Percentiles rank a stretch among this genome's conserved stretches.
phyloP scores from a whole-genome alignment of 2,329 filamentous ascomycete species.

The Sarocladiaceae sp. region DNA sequence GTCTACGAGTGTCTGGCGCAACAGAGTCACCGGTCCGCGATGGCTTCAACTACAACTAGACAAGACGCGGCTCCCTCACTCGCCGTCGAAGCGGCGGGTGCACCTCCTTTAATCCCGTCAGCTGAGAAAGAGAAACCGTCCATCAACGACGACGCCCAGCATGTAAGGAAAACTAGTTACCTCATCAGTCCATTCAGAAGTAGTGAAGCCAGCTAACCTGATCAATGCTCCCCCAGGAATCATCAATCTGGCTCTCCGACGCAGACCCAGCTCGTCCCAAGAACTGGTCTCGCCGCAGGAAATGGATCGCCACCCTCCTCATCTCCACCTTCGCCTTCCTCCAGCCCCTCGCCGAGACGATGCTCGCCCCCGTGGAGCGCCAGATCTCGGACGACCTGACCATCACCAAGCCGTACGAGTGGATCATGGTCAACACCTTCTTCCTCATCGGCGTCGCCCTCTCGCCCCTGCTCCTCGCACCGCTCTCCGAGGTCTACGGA shows the following conservation, averaged over 20 bases:
- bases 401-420: neutral
- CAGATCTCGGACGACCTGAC: neutral
- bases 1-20: no score
- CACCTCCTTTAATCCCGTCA: neutral
- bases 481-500: conserved; percentile 3
- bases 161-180: no score
- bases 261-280: neutral
- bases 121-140: neutral
- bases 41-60: no score
- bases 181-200: no score
- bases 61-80: no score
- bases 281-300: conserved; percentile 3
- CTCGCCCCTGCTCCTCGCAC: neutral
- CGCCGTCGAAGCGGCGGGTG: neutral
- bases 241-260: neutral
- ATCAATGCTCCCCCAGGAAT: no score
- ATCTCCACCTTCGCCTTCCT: conserved; percentile 5
- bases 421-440: conserved; percentile 4
- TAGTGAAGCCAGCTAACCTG: no score
- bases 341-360: neutral
- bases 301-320: conserved; percentile 1
- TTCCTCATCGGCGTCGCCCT: conserved; percentile 1
- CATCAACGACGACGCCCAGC: neutral
- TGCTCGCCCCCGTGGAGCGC: conserved; percentile 1
- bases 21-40: no score